Evolutionary conservation across 2,329 filamentous ascomycete genomes (phyloP).

Genomic region (Cladosporium sp.): DNA sequence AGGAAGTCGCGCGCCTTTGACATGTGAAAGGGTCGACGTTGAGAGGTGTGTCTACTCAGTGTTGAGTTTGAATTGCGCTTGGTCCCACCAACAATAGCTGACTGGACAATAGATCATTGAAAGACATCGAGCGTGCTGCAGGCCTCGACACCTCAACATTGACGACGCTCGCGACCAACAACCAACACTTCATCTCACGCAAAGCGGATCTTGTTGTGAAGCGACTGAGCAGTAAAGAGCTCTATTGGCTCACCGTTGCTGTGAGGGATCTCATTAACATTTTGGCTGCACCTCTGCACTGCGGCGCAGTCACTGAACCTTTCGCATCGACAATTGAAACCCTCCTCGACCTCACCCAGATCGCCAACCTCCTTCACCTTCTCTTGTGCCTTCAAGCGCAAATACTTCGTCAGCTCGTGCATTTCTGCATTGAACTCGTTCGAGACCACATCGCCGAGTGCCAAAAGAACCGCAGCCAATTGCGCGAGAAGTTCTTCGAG

Average conservation of each 20-base stretch:
- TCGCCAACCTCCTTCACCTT: conserved; percentile 43
- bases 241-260: conserved; percentile 25
- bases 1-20: background rate
- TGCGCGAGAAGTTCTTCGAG: conserved; percentile 28
- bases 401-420: conserved; percentile 24
- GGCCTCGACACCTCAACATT: conserved; percentile 23
- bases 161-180: conserved; percentile 29
- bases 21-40: background rate
- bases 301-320: background rate
- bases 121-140: conserved; percentile 9
- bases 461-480: conserved; percentile 20
- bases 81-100: conserved; percentile 1
- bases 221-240: conserved; percentile 27
- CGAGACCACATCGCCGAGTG: conserved; percentile 21
- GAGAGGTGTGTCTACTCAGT: background rate
- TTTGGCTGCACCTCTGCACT: conserved; percentile 19
- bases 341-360: conserved; percentile 30
- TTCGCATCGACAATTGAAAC: conserved; percentile 17
- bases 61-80: background rate
- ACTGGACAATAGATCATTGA: conserved; percentile 13
- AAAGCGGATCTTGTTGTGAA: conserved; percentile 28
- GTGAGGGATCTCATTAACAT: conserved; percentile 32
- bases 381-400: conserved; percentile 36
- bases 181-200: conserved; percentile 35
- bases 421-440: conserved; percentile 16